These are phyloP conservation scores for Hemisphaericaspora subhashii DNA, from an alignment of 1,139 yeast genomes.

Conservation along the genomic window DNA sequence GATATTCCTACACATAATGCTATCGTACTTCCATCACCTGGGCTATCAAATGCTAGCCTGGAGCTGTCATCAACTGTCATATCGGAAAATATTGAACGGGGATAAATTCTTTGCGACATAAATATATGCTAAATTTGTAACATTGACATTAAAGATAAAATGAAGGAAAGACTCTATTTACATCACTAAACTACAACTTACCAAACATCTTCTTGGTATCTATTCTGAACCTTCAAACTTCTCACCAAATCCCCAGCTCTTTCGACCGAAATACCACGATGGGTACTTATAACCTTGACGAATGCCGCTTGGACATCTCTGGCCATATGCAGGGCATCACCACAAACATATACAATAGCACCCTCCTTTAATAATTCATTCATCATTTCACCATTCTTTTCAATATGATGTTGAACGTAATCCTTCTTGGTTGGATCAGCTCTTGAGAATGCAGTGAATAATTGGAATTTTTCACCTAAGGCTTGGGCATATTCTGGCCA, in stretches of 20 bases:
- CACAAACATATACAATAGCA: constrained; percentile 92
- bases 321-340: constrained; percentile 96
- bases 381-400: constrained; percentile 57
- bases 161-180: background rate
- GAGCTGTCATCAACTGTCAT: too few relatives aligned
- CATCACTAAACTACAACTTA: constrained; percentile 24
- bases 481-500: constrained; percentile 72
- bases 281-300: constrained; percentile 58
- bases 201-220: constrained; percentile 98
- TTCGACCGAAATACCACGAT: constrained; percentile 57
- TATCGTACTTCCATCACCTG: too few relatives aligned
- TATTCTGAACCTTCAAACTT: constrained; percentile 78
- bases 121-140: too few relatives aligned
- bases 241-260: constrained; percentile 79
- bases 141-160: too few relatives aligned
- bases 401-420: constrained; percentile 81
- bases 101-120: too few relatives aligned
- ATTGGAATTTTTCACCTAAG: constrained; percentile 65
- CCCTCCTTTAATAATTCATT: constrained; percentile 66
- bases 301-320: constrained; percentile 87
- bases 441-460: constrained; percentile 87
- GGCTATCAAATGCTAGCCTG: too few relatives aligned
- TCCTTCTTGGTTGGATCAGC: constrained; percentile 61
- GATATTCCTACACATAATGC: too few relatives aligned
- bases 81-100: too few relatives aligned